phyloP scores from a whole-genome alignment of 495 filamentous ascomycete genomes.

The Daldinia grandis region DNA sequence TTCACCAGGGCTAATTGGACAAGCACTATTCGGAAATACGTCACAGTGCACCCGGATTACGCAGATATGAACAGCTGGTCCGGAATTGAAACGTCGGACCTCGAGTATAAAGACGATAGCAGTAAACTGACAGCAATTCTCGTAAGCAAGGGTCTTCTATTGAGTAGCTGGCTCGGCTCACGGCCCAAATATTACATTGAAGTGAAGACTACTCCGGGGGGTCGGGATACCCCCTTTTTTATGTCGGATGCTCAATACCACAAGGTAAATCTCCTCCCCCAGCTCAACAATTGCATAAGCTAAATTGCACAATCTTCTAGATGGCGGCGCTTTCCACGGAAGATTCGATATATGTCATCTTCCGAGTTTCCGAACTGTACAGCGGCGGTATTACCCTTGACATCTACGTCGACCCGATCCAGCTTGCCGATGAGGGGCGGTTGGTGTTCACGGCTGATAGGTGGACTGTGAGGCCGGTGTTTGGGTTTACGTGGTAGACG shows the following conservation, averaged over 20 bases:
- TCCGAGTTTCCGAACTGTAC: constrained; percentile 53
- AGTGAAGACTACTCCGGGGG: constrained; percentile 57
- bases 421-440: constrained; percentile 28
- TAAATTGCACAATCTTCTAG: constrained; percentile 9
- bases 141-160: constrained; percentile 49
- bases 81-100: constrained; percentile 54
- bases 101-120: constrained; percentile 50
- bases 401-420: constrained; percentile 51
- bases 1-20: constrained; percentile 53
- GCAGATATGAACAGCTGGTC: constrained; percentile 47
- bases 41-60: constrained; percentile 49
- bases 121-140: constrained; percentile 47
- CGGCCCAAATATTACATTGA: constrained; percentile 55
- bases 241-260: constrained; percentile 55
- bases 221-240: constrained; percentile 51
- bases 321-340: constrained; percentile 23
- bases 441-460: constrained; percentile 44
- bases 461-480: constrained; percentile 42
- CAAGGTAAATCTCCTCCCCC: constrained; percentile 40
- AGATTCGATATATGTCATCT: constrained; percentile 51
- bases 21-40: constrained; percentile 54
- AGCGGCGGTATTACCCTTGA: constrained; percentile 44
- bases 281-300: background rate
- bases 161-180: constrained; percentile 32
- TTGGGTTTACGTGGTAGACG: background rate